Evolutionary conservation across 768 basidiomycete species (phyloP).

Genomic region (Rhodotorula babjevae): DNA sequence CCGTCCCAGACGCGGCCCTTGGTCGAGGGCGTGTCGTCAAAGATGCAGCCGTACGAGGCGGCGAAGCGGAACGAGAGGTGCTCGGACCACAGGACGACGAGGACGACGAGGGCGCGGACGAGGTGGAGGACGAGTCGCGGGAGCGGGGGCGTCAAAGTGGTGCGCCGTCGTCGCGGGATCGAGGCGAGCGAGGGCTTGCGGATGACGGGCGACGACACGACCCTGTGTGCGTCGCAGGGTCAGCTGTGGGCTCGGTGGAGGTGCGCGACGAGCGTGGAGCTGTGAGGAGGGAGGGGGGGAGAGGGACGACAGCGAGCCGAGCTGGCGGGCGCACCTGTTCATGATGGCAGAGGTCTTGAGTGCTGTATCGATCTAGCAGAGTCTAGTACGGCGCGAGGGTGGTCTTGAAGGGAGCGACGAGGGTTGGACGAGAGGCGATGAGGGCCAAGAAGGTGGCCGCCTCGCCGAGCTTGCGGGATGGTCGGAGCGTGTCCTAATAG

Average conservation of each 20-base stretch:
- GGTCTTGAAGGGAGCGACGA: too few relatives aligned
- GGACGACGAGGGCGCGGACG: constrained; percentile 55
- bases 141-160: constrained; percentile 9
- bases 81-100: constrained; percentile 68
- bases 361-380: too few relatives aligned
- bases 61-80: constrained; percentile 55
- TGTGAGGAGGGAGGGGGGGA: too few relatives aligned
- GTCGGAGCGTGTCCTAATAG: neutral
- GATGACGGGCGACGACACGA: constrained; percentile 23
- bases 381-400: too few relatives aligned
- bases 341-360: too few relatives aligned
- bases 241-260: neutral
- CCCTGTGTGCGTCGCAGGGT: neutral
- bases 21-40: constrained; percentile 31
- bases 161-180: neutral
- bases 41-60: constrained; percentile 27
- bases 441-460: too few relatives aligned
- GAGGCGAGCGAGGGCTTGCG: constrained; percentile 46
- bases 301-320: too few relatives aligned
- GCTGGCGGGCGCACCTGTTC: too few relatives aligned
- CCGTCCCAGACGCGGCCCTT: constrained; percentile 23
- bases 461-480: neutral
- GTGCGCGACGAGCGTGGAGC: neutral
- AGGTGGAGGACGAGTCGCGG: neutral
- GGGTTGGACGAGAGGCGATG: too few relatives aligned